phyloP scores from a whole-genome alignment of 2,329 filamentous ascomycete species.

The Colletotrichum paranaense region DNA sequence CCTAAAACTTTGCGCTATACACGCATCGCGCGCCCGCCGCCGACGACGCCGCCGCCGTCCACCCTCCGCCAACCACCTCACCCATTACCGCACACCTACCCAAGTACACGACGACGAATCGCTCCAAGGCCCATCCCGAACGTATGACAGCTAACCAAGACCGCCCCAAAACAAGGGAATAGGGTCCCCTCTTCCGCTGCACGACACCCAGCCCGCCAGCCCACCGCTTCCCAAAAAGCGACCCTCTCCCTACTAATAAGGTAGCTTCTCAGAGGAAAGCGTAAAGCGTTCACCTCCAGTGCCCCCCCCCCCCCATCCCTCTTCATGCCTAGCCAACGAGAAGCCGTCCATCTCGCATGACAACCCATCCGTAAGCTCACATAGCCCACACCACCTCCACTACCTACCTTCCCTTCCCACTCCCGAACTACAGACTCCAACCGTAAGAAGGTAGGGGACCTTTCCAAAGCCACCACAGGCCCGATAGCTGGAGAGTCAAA shows the following conservation, averaged over 20 bases:
- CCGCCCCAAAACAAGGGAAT: conserved; percentile 23
- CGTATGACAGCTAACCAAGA: conserved; percentile 21
- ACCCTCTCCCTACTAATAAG: not conserved
- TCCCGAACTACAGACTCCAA: not conserved
- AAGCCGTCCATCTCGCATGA: conserved; percentile 33
- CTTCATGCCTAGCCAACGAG: conserved; percentile 29
- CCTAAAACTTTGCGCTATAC: not conserved
- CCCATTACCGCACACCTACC: not conserved
- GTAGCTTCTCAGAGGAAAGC: not conserved
- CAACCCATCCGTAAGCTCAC: conserved; percentile 31
- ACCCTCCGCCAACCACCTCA: not conserved
- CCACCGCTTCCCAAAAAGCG: conserved; percentile 5
- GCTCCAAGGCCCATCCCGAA: conserved; percentile 30
- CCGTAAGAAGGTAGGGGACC: conserved; percentile 1
- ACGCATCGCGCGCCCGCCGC: not conserved
- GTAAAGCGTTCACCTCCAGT: not conserved
- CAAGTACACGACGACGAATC: not conserved
- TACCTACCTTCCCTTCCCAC: not conserved
- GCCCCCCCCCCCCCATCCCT: not conserved
- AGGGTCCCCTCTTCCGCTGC: not conserved
- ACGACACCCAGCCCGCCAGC: conserved; percentile 11
- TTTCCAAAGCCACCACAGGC: not conserved
- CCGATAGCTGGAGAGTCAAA: not conserved
- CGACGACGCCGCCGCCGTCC: not conserved
- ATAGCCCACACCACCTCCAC: conserved; percentile 10